Evolutionary conservation across 441 rosid genomes (phyloP), one percentile per base, ranked within the genome.

Genomic region (Monsonia emarginata): DNA sequence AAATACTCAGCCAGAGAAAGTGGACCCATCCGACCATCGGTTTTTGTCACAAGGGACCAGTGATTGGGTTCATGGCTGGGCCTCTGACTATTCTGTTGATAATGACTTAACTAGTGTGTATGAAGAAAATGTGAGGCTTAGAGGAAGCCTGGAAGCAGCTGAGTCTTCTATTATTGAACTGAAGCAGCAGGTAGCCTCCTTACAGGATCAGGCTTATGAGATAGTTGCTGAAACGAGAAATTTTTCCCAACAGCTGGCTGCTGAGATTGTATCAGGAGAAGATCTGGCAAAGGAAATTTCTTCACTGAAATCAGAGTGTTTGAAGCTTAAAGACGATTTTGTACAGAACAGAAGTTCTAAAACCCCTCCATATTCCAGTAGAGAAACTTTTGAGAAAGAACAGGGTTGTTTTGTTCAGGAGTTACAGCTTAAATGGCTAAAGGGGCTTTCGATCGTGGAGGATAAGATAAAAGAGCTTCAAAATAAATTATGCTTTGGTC

Each of bases 241-340:
- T 16, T 80, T 95, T 71, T 74, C 96, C 19, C 85, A 76, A 79
- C 86, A 81, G 75, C 97, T 95, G 70, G 83, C 80, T 32, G 79
- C 82, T 62, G 99, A 95, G 89, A 83, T 89, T 84, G 80, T 86
- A 65, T 91, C 98, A 14, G 95, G 97, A 50, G 90, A 87, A 66
- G 85, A 82, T 66, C 82, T 95, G 74, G 82, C 76, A 11, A 84
- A 78, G 73, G 96, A 91, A 84, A 95, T 91, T 62, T 87, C 89
- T 44, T 74, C 74, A 58, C 78, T 95, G 75, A 89, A 88, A 76
- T 85, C 85, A 21, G 98, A 91, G 76, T 88, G 96, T 77, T 84
- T 79, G 18, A 82, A 84, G 75, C 80, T 89, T 80, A 88, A 87
- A 79, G 78, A 65, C 73, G 96, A 91, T 75, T 81, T 91, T 68